phyloP scores from a whole-genome alignment of 106 monocot genomes.

The Allium cepa region DNA sequence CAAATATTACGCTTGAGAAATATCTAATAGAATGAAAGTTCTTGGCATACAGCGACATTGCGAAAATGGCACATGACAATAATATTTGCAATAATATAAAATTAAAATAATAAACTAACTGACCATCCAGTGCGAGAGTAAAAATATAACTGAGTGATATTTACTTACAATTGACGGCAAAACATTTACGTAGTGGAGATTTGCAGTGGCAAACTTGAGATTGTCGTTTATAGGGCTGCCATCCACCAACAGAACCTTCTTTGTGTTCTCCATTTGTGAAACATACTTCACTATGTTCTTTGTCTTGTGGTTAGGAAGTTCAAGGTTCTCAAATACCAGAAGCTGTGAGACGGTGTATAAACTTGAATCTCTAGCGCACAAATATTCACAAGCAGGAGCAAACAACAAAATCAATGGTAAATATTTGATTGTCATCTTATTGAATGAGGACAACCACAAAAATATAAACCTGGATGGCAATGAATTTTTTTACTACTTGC shows the following conservation, averaged over 20 bases:
- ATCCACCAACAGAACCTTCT: conserved; percentile 84
- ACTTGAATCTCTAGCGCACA: too few species aligned
- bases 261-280: conserved; percentile 60
- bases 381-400: not conserved
- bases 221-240: conserved; percentile 54
- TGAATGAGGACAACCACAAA: not conserved
- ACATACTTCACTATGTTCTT: conserved; percentile 78
- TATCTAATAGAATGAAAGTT: too few species aligned
- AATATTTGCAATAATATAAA: too few species aligned
- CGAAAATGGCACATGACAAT: too few species aligned
- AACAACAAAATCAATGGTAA: not conserved
- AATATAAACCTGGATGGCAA: not conserved
- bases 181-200: conserved; percentile 85
- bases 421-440: too few species aligned
- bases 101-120: too few species aligned
- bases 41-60: too few species aligned
- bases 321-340: conserved; percentile 77
- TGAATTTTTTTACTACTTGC: not conserved
- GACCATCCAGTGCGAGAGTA: too few species aligned
- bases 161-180: conserved; percentile 78
- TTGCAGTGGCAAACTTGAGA: conserved; percentile 75
- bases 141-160: not conserved
- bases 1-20: too few species aligned
- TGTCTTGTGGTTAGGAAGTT: conserved; percentile 75
- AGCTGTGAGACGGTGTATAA: conserved; percentile 35